These are phyloP conservation scores for Phytophthora meadii DNA, from an alignment of 352 stramenopile species.

Conservation along the genomic window DNA sequence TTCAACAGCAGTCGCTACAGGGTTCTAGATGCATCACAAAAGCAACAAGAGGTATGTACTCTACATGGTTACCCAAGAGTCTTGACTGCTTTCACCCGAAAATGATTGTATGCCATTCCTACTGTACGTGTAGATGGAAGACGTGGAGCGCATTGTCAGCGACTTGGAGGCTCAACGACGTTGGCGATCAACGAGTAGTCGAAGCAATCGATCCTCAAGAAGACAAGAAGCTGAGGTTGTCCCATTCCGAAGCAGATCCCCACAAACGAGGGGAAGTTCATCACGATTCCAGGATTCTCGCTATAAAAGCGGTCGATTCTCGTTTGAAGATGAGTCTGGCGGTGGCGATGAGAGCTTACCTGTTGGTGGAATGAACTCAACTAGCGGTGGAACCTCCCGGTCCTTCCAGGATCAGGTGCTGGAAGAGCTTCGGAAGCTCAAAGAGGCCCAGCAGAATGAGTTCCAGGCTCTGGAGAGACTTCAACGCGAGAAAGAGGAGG, in stretches of 20 bases:
- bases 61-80: not conserved
- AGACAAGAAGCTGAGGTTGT: slow-evolving; percentile 14
- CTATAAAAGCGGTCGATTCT: not conserved
- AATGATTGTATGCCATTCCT: not conserved
- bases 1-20: slow-evolving; percentile 41
- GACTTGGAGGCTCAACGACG: slow-evolving; percentile 41
- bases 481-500: slow-evolving; percentile 15
- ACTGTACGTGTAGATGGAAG: slow-evolving; percentile 24
- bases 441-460: slow-evolving; percentile 38
- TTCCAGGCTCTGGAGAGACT: slow-evolving; percentile 29
- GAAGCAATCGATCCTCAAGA: slow-evolving; percentile 2
- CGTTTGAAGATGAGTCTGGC: slow-evolving; percentile 13
- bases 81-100: not conserved
- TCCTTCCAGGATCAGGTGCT: slow-evolving; percentile 61
- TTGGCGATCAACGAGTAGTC: slow-evolving; percentile 13
- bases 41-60: slow-evolving; percentile 35
- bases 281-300: not conserved
- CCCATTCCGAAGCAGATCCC: slow-evolving; percentile 16
- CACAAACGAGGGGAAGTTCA: slow-evolving; percentile 6
- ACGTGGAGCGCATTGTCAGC: slow-evolving; percentile 54
- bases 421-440: slow-evolving; percentile 57
- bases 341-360: slow-evolving; percentile 19
- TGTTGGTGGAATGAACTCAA: not conserved
- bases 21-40: slow-evolving; percentile 48
- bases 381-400: slow-evolving; percentile 6